Base-by-base conservation (phyloP, 2,329 filamentous ascomycete species). In the Colletotrichum tropicale region DNA sequence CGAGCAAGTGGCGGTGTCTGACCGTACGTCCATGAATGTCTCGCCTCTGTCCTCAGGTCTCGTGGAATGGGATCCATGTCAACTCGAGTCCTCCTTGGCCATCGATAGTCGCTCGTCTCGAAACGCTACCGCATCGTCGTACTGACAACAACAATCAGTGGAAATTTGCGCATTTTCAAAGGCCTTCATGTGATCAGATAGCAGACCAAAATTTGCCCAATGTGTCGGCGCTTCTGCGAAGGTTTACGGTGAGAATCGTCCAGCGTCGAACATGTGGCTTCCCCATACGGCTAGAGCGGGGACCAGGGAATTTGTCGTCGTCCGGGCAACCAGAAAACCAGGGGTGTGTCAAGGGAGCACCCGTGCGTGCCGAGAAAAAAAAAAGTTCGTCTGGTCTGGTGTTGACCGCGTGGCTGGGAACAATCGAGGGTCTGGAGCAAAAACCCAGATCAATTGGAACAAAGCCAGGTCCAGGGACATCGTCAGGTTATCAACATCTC, bases 101-200 rank as follows among this genome's bases (percentile, higher is more conserved):
- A 13, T 62, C 66, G 6, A 36, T 36, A 21, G 26, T n/a, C 30
- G 15, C 8, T 69, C 28, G 34, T 10, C 4, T 58, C 16, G 32
- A 8, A 34, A 62, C 61, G 13, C 9, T 64, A 21, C 21, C 43
- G 43, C 43, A 48, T 58, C 18, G 56, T 75, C 58, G 64, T 13
- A 26, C 70, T 30, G 26, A 21, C 73, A 64, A 58, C 24, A 36
- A 28, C 12, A 26, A 60, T 56, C 30, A 67, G 32, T 62, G 30
- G 21, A 16, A n/a, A 34, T 48, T 55, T 8, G 38, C 62, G 21
- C n/a, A 30, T 34, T 18, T 10, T 16, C 15, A 12, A 13, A 34
- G n/a, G n/a, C 34, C 60, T 65, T 52, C 73, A 73, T 68, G 73
- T 75, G 73, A 73, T 75, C 34, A 61, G 38, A 52, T 52, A 32